Percentiles rank a stretch among this genome's conserved stretches.
phyloP scores from a whole-genome alignment of 768 basidiomycete species.

The Artomyces pyxidatus region DNA sequence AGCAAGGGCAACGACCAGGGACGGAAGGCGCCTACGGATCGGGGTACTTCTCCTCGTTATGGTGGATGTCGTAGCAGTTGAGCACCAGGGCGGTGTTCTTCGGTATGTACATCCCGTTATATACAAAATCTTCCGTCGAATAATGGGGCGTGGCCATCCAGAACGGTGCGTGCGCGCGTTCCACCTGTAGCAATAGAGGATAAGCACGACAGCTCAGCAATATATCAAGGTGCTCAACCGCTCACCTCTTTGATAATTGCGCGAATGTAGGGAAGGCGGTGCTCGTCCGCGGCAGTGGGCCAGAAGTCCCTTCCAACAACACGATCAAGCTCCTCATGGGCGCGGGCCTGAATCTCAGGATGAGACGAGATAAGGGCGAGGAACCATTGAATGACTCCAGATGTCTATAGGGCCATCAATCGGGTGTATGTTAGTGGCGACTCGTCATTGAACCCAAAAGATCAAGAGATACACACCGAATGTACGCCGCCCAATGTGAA shows the following conservation, averaged over 20 bases:
- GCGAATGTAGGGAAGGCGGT: conserved; percentile 17
- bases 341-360: conserved; percentile 21
- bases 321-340: conserved; percentile 23
- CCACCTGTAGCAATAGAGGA: conserved; percentile 17
- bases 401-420: conserved; percentile 19
- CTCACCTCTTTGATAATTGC: no score
- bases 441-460: not conserved
- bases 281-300: conserved; percentile 20
- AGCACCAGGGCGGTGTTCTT: conserved; percentile 21
- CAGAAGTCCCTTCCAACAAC: conserved; percentile 18
- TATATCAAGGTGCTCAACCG: no score
- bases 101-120: conserved; percentile 24
- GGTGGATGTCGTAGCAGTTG: conserved; percentile 22
- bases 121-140: conserved; percentile 24
- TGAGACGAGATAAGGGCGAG: conserved; percentile 17
- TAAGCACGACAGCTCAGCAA: not conserved
- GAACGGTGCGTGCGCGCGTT: conserved; percentile 20
- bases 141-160: conserved; percentile 24
- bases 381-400: conserved; percentile 28
- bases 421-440: not conserved
- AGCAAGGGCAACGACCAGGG: not conserved
- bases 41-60: conserved; percentile 27
- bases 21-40: conserved; percentile 29
- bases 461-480: conserved; percentile 17
- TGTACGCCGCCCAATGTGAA: conserved; percentile 30